Conservation (phyloP, 2,329 filamentous ascomycete genomes). For the Aspergillus terreus region DNA sequence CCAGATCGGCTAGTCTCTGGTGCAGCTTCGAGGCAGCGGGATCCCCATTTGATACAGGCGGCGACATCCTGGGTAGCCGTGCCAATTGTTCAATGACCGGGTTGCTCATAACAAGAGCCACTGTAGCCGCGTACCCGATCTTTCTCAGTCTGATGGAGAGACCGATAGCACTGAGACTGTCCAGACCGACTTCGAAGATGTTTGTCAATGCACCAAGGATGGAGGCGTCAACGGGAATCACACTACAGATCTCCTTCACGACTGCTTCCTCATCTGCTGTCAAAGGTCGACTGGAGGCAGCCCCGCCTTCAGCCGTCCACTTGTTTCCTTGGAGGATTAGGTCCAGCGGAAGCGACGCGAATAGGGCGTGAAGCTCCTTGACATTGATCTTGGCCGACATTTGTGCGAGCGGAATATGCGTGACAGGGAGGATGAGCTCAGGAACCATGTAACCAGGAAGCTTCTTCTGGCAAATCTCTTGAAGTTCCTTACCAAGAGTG, state of each 20-base stretch:
- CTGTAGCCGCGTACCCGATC: constrained; percentile 30
- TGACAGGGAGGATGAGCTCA: constrained; percentile 23
- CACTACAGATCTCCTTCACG: constrained; percentile 19
- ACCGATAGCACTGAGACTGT: constrained; percentile 36
- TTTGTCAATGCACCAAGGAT: constrained; percentile 23
- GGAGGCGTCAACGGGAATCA: constrained; percentile 16
- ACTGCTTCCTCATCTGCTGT: constrained; percentile 23
- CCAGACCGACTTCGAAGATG: constrained; percentile 37
- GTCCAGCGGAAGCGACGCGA: constrained; percentile 22
- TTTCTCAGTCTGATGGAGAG: constrained; percentile 32
- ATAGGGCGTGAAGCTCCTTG: constrained; percentile 28
- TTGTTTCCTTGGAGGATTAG: constrained; percentile 20
- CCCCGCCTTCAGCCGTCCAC: not conserved
- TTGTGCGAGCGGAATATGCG: constrained; percentile 22
- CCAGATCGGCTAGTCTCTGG: constrained; percentile 14
- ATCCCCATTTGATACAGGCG: constrained; percentile 1
- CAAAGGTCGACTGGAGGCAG: constrained; percentile 10
- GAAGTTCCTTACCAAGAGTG: constrained; percentile 21
- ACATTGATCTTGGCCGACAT: constrained; percentile 32
- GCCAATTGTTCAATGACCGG: constrained; percentile 33
- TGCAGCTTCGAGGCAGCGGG: constrained; percentile 3
- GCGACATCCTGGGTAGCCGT: constrained; percentile 15
- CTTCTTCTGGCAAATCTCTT: constrained; percentile 21
- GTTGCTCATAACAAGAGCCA: constrained; percentile 34
- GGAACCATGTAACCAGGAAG: constrained; percentile 27